phyloP scores from a whole-genome alignment of 768 basidiomycete genomes.

The Amanita pseudoporphyria region DNA sequence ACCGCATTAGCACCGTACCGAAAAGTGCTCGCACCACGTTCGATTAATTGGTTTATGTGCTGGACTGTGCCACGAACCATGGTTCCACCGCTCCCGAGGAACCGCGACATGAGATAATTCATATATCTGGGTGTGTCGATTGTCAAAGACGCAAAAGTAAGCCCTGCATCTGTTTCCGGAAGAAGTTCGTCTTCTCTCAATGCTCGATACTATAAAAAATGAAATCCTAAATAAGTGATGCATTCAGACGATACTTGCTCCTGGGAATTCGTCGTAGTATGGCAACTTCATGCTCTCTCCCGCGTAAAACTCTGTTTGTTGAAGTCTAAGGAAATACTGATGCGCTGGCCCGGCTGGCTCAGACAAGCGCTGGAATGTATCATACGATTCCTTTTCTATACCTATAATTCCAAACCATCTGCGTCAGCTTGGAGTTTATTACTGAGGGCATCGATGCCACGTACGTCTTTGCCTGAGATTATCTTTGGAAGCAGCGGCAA shows the following conservation, averaged over 20 bases:
- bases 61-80: conserved; percentile 41
- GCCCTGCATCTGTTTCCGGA: conserved; percentile 32
- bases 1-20: conserved; percentile 4
- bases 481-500: conserved; percentile 37
- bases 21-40: conserved; percentile 26
- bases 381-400: conserved; percentile 61
- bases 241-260: conserved; percentile 24
- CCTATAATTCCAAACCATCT: conserved; percentile 25
- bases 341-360: conserved; percentile 43
- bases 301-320: conserved; percentile 49
- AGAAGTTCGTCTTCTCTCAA: conserved; percentile 32
- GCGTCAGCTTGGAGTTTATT: background rate
- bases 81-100: conserved; percentile 44
- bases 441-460: background rate
- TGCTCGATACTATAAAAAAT: conserved; percentile 20
- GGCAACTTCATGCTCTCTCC: conserved; percentile 19
- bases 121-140: conserved; percentile 58
- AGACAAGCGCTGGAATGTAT: conserved; percentile 63
- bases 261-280: conserved; percentile 30
- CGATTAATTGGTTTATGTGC: conserved; percentile 49
- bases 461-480: conserved; percentile 11
- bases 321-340: conserved; percentile 53
- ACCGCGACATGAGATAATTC: conserved; percentile 50
- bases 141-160: conserved; percentile 49
- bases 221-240: background rate